Base-by-base conservation (phyloP, 768 basidiomycete species). In the Collybiopsis luxurians region DNA sequence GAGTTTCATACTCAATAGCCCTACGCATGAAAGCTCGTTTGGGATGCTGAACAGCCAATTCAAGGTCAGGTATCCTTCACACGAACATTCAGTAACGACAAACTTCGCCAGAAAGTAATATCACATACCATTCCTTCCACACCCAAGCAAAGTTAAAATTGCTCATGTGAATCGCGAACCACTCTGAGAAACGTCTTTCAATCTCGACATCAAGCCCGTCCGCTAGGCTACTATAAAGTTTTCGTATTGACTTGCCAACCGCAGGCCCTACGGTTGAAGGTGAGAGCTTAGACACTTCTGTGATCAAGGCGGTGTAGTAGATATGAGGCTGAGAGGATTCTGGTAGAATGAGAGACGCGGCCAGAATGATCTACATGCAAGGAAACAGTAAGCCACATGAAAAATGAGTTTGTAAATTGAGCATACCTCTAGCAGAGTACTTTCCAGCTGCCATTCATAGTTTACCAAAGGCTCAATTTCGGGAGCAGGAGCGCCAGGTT, bases 91-190 rank as follows among this genome's bases (percentile, higher is more conserved):
- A 9, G 27, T 34, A 10, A 15, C 12, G 27, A 9, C 4, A 6
- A 42, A 21, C 10, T 1, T 19, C 13, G 1, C 38, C 44, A 24
- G 3, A 34, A 24, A 27, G 38, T 12, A 6, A 21, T 9, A 12
- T 17, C 15, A 72, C 86, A 44, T 51, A 95, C 96, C 97, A 99
- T 80, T 98, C 97, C 66, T 93, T 95, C 97, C 97, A 99, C 13
- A 97, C 93, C 97, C 97, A 98, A 64, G 89, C 86, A 73, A 98
- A 99, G 24, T 87, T 89, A 69, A 98, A 99, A 73, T 99, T 99
- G 62, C 92, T 95, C 86, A 99, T 89, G 65, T 99, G 97, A 2
- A 90, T 79, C 2, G 92, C 82, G 63, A 98, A 97, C 97, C 97
- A 99, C 59, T 98, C 95, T 0, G 91, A 86, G 57, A 95, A 90